A percentile compares a stretch with the other conserved stretches of the same genome.
These are phyloP conservation scores for Niveomyces coronatus DNA, from an alignment of 2,329 filamentous ascomycete genomes.

Conservation along the genomic window DNA sequence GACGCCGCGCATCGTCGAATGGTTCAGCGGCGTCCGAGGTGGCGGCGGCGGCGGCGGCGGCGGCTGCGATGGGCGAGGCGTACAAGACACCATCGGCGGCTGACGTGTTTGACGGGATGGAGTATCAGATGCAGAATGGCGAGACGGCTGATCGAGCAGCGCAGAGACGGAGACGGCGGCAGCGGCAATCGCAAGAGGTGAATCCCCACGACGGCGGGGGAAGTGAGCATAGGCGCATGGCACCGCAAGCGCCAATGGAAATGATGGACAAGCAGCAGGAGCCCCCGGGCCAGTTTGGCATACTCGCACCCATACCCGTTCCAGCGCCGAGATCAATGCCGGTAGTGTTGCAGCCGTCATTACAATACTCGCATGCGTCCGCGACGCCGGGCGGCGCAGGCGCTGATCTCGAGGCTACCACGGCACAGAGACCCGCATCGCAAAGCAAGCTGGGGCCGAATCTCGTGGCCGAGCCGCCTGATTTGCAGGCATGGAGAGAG, in stretches of 20 bases:
- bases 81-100: slow-evolving; percentile 4
- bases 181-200: slow-evolving; percentile 8
- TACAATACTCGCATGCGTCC: neutral
- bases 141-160: slow-evolving; percentile 1
- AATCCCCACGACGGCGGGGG: slow-evolving; percentile 2
- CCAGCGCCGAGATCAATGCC: slow-evolving; percentile 9
- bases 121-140: slow-evolving; percentile 4
- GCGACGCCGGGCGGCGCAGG: slow-evolving; percentile 8
- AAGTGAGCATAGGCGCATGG: slow-evolving; percentile 10
- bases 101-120: slow-evolving; percentile 6
- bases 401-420: neutral
- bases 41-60: neutral
- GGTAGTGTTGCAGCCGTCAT: too few species aligned
- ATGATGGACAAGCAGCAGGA: slow-evolving; percentile 3
- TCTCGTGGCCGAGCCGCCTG: slow-evolving; percentile 54
- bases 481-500: slow-evolving; percentile 59
- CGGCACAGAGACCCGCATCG: slow-evolving; percentile 21
- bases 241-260: slow-evolving; percentile 14
- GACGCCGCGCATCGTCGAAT: neutral
- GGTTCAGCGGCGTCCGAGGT: too few species aligned
- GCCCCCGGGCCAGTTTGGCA: slow-evolving; percentile 32
- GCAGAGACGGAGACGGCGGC: slow-evolving; percentile 6
- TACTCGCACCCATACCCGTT: slow-evolving; percentile 27
- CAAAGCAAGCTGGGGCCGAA: slow-evolving; percentile 38
- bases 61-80: slow-evolving; percentile 3